Percentiles rank a stretch among this genome's conserved stretches.
These are phyloP conservation scores for Inonotus obliquus DNA, from an alignment of 1,284 basidiomycete species.

Conservation along the genomic window DNA sequence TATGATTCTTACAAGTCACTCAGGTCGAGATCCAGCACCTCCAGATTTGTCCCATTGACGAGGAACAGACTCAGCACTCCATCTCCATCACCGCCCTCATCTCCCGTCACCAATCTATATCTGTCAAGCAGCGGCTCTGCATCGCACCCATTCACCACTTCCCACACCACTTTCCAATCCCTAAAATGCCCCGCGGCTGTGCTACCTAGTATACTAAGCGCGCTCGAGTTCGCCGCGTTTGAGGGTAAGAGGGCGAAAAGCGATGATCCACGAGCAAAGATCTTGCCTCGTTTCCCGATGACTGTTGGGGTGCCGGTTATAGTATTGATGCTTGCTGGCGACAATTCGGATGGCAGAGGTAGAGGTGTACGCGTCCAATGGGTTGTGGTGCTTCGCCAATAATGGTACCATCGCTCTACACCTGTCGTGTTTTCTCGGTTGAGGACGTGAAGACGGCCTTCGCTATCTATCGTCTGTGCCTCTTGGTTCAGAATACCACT, in stretches of 20 bases:
- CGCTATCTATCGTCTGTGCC: constrained; percentile 35
- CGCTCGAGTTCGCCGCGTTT: constrained; percentile 35
- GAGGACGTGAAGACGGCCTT: constrained; percentile 37
- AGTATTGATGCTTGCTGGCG: constrained; percentile 31
- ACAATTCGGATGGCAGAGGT: constrained; percentile 24
- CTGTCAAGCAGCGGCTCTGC: constrained; percentile 38
- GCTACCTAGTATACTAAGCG: constrained; percentile 32
- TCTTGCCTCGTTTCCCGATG: constrained; percentile 40
- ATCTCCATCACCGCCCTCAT: constrained; percentile 25
- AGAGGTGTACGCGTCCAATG: constrained; percentile 37
- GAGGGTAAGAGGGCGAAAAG: constrained; percentile 36
- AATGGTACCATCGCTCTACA: constrained; percentile 37
- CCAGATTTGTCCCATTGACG: constrained; percentile 33
- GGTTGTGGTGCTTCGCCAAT: constrained; percentile 34
- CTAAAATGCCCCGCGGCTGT: constrained; percentile 33
- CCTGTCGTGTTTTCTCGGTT: constrained; percentile 41
- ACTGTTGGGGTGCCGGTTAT: constrained; percentile 37
- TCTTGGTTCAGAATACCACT: constrained; percentile 43
- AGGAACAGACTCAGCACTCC: constrained; percentile 35
- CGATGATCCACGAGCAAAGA: constrained; percentile 26
- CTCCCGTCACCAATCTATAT: constrained; percentile 27
- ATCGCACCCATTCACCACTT: constrained; percentile 29
- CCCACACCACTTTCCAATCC: constrained; percentile 36
- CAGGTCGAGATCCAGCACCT: constrained; percentile 32
- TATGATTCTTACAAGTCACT: not conserved